Base-by-base conservation (phyloP, 176 grass and related monocot genomes). In the Rhynchospora pubera region DNA sequence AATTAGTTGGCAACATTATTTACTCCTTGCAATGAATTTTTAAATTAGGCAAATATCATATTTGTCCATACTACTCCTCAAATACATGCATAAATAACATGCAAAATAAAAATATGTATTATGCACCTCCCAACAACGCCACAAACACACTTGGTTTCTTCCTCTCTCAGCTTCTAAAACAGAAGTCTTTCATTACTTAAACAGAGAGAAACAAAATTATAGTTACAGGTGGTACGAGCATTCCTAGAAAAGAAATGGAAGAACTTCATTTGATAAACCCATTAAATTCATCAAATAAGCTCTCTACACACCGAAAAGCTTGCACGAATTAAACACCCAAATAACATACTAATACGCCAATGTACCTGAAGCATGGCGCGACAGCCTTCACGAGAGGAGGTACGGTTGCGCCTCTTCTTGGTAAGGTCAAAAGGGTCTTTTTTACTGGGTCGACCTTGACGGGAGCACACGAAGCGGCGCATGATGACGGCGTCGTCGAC, bases 401-500 rank as follows among this genome's bases (percentile, higher is more conserved):
- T 2, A 5, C 90, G 87, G 67, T 92, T 92, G 81, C 90, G 86
- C 44, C 91, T 75, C 79, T 87, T 89, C 91, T 93, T 93, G 10
- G 87, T 87, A 16, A 85, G 65, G 72, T 93, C 91, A 53, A 87
- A 89, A 34, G 85, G 83, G 73, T 85, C 91, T 78, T 93, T 93
- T 63, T 85, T 89, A 28, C 85, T 80, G 8, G 91, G 91, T 32
- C 65, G 80, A 60, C 90, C 90, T 77, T 92, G 90, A 56, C 86
- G 84, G 1, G 90, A 89, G 69, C 90, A 92, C 66, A 92, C 90
- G 77, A 92, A 92, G 10, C 90, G 90, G 44, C 90, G 81, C 90
- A 92, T 92, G 81, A 92, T 92, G 50, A 92, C 85, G 5, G 90
- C 51, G 53, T 89, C 91, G 50, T 89, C 87, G 3, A 92, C 79